Base-by-base conservation (phyloP, 345 rosid species). In the Euphorbia pulcherrima region DNA sequence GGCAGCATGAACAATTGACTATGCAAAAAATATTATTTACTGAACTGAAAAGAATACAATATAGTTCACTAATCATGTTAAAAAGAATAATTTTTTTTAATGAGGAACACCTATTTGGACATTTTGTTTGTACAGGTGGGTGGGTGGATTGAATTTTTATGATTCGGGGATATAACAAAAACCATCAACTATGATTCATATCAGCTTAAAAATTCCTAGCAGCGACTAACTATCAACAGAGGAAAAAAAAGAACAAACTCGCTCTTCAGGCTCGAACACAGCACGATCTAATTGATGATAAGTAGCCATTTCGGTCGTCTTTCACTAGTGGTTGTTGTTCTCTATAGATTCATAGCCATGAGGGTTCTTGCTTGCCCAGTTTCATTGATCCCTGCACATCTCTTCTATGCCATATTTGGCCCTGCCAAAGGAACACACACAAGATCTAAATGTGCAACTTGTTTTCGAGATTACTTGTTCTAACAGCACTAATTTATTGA, bases 331-430 rank as follows among this genome's bases (percentile, higher is more conserved):
- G 41, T 57, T 35, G 8, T 77, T 71, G 30, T 57, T 39, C 44
- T 78, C 75, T 11, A 88, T 62, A 37, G 96, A 78, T 65, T 62
- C 96, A 51, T 91, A 89, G 68, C 99, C 99, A 47, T 88, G 84
- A 9, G 97, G 97, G 70, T 94, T 89, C 75, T 94, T 87, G 83
- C 91, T 84, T 0, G 97, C 95, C 96, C 99, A 91, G 73, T 89
- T 88, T 96, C 97, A 90, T 51, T 84, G 88, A 76, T 91, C 99
- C 68, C 90, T 82, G 70, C 99, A 94, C 99, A 94, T 90, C 70
- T 94, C 97, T 39, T 85, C 95, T 3, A 91, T 77, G n/a, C 91
- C 95, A 26, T 77, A 88, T 56, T 85, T 89, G 8, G 97, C 88
- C 83, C 99, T 94, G 89, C 74, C 75, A 65, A 2, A 10, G 39